phyloP scores from a whole-genome alignment of 1,139 yeast species.

The Suhomyces guaymorum region DNA sequence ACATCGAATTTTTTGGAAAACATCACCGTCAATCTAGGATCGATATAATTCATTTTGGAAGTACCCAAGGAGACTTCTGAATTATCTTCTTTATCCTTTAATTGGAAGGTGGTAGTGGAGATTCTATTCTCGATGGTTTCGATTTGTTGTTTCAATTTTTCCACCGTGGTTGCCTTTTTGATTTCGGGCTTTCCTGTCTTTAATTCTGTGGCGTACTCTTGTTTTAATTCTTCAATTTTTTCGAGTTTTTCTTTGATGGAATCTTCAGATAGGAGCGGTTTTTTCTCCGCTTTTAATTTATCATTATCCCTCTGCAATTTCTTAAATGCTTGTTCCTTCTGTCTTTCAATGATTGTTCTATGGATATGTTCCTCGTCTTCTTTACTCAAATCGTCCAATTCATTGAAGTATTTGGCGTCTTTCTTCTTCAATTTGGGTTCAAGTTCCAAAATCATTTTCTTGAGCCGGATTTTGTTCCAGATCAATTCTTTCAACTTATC shows the following conservation, averaged over 20 bases:
- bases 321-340: constrained; percentile 60
- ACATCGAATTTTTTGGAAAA: constrained; percentile 84
- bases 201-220: constrained; percentile 59
- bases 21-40: constrained; percentile 88
- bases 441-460: constrained; percentile 65
- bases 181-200: constrained; percentile 62
- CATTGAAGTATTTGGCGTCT: constrained; percentile 63
- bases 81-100: constrained; percentile 91
- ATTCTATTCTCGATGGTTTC: constrained; percentile 74
- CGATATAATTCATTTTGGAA: constrained; percentile 91
- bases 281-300: constrained; percentile 59
- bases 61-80: constrained; percentile 93
- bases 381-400: constrained; percentile 65
- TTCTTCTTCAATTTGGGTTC: constrained; percentile 58
- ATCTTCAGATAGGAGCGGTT: constrained; percentile 52
- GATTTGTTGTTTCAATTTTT: constrained; percentile 72
- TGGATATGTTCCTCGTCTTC: constrained; percentile 66
- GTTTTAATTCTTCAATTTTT: constrained; percentile 56
- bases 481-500: constrained; percentile 75
- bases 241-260: constrained; percentile 61
- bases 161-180: constrained; percentile 57
- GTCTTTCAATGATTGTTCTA: constrained; percentile 55
- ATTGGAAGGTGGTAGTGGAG: constrained; percentile 64
- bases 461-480: constrained; percentile 80
- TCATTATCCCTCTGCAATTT: constrained; percentile 79